Evolutionary conservation across 2,329 filamentous ascomycete genomes (phyloP), one percentile per base, ranked within the genome.

Genomic region (Ceratocystis cubensis): DNA sequence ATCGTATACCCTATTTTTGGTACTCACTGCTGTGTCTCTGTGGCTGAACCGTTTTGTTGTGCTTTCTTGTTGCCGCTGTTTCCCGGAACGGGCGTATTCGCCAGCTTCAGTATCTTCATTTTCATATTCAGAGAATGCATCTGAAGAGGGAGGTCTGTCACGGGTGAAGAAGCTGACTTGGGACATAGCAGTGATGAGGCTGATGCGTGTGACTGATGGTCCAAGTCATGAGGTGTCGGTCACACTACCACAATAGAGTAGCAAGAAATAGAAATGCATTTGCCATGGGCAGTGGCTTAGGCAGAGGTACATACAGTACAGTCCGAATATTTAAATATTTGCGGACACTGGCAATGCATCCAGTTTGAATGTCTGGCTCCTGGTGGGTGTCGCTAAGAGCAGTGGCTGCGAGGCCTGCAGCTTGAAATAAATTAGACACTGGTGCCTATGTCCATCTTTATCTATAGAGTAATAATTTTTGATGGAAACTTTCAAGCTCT

Each of bases 101-200:
- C 17, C 20, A 44, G 61, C 61, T 28, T 63, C n/a, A 1, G 48
- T 33, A 13, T 13, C 17, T 22, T 28, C 20, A 5, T 63, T 20
- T 22, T 28, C 61, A 45, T 41, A 30, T 46, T 64, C 64, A 10
- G 33, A 46, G 20, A 61, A 63, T 33, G 56, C 45, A 20, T 63
- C 7, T n/a, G 65, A 30, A 56, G 41, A 66, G 7, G 61, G 41
- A 1, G 66, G 46, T 37, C 59, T 20, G n/a, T 46, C 15, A 25
- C 37, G 48, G 3, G 48, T 66, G n/a, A 64, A 64, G 53, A 65
- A 64, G 63, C 61, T 65, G 66, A 66, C 61, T 30, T 45, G 28
- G 62, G 66, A 22, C 66, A 67, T 67, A 10, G 13, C 25, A 53
- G 48, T 53, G 48, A 53, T 28, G 48, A 28, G 25, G 48, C 48